Base-by-base conservation (phyloP, 2,329 filamentous ascomycete genomes). In the Aureobasidium subglaciale region DNA sequence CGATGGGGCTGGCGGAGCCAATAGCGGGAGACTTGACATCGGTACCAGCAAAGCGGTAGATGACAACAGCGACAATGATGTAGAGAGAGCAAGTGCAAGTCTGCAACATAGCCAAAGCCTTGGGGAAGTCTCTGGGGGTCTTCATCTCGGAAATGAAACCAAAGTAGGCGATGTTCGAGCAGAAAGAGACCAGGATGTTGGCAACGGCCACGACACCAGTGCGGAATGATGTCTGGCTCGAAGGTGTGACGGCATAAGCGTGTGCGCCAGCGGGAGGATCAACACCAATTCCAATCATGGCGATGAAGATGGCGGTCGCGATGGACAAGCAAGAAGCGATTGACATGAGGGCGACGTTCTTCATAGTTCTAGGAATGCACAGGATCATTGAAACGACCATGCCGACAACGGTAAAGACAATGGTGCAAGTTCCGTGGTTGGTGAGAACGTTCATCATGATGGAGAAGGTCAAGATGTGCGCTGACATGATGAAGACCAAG, bases 381-480 rank as follows among this genome's bases (percentile, higher is more conserved):
- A 81, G 73, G 10, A 81, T 55, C 64, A 83, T 80, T 52, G 81
- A 85, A 4, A 87, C 58, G 4, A 78, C 63, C 59, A 84, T 63
- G 0, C 82, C 84, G 1, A 83, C 71, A n/a, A 83, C 72, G 4
- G 77, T 80, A 70, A 82, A 87, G 1, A 82, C 73, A 56, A 87
- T 81, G 3, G 82, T 83, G 68, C 84, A 87, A 0, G 78, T 76
- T 0, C 75, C 79, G 59, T 85, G 77, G 3, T 79, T 68, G 4
- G 83, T 83, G 50, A 88, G 73, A 49, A 77, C 82, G 62, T 83
- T 83, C 69, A 88, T 80, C 61, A 85, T 85, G 63, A 88, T 84
- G 29, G 78, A 79, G 61, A 87, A 87, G 0, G 84, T 87, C 59
- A 88, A 72, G 50, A 86, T 75, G 69, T 90, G 87, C n/a, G 84